Conservation (phyloP, 176 grass and related monocot species). For the Oryza meridionalis region DNA sequence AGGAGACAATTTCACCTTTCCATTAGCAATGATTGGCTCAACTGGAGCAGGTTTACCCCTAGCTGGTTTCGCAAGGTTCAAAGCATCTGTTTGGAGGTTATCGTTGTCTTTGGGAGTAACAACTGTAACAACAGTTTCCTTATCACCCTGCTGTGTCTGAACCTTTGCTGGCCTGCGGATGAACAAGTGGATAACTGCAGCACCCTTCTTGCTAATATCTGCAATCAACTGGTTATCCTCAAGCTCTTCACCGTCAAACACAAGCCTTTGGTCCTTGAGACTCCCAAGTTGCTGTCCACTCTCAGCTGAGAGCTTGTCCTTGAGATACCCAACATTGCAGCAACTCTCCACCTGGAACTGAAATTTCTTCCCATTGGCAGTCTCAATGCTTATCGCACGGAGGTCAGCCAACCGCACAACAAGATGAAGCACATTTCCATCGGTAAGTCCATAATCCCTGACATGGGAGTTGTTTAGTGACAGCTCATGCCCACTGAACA, state of each 20-base stretch:
- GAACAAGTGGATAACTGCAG: constrained; percentile 52
- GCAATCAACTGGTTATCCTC: constrained; percentile 50
- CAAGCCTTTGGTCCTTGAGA: constrained; percentile 35
- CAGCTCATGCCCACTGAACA: constrained; percentile 50
- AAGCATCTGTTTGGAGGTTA: constrained; percentile 31
- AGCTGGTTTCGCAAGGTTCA: not conserved
- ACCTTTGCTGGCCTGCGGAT: constrained; percentile 54
- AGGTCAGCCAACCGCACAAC: constrained; percentile 44
- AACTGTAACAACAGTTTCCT: constrained; percentile 46
- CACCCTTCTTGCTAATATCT: constrained; percentile 39
- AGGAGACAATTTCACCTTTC: constrained; percentile 37
- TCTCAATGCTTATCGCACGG: constrained; percentile 39
- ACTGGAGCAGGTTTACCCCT: constrained; percentile 12
- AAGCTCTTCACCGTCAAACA: constrained; percentile 49
- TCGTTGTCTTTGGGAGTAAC: constrained; percentile 11
- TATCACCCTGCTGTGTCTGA: constrained; percentile 26
- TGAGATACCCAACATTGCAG: constrained; percentile 43
- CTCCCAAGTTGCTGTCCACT: not conserved
- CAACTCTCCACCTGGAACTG: constrained; percentile 38
- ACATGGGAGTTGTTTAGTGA: constrained; percentile 29
- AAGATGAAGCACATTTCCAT: constrained; percentile 56
- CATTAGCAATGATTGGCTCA: constrained; percentile 47
- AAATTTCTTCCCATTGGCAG: constrained; percentile 40
- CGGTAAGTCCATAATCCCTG: constrained; percentile 50
- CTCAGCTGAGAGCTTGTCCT: constrained; percentile 44